Percentiles rank a stretch among this genome's conserved stretches.
These are phyloP conservation scores for Aspergillus brunneoviolaceus DNA, from an alignment of 2,329 filamentous ascomycete species.

Conservation along the genomic window DNA sequence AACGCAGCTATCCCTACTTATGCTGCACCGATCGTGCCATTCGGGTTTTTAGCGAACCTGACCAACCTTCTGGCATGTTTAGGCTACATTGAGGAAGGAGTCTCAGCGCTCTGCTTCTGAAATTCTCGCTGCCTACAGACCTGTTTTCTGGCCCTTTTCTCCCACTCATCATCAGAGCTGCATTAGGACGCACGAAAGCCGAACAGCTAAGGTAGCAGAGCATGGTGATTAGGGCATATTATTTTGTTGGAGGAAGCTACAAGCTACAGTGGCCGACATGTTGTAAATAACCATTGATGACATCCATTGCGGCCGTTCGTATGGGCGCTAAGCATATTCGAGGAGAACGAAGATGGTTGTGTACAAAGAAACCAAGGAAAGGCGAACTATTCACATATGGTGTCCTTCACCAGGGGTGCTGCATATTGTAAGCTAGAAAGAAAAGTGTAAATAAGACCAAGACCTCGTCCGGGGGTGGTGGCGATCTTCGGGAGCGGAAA, in stretches of 20 bases:
- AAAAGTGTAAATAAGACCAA: conserved; percentile 5
- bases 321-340: not conserved
- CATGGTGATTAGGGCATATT: not conserved
- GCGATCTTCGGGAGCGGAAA: conserved; percentile 1
- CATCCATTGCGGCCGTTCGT: not conserved
- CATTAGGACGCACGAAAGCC: not conserved
- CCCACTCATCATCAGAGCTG: not conserved
- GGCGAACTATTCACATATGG: not conserved
- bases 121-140: not conserved
- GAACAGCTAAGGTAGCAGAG: not conserved
- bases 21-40: not conserved
- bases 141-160: not conserved
- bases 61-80: not conserved
- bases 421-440: conserved; percentile 24
- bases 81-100: not conserved
- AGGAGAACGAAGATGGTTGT: not conserved
- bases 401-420: not conserved
- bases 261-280: not conserved
- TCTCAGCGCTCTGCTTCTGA: not conserved
- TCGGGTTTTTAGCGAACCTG: not conserved
- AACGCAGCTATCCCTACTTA: not conserved
- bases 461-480: too few species aligned
- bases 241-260: not conserved
- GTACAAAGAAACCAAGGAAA: not conserved
- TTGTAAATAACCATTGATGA: not conserved